phyloP scores from a whole-genome alignment of 1,284 basidiomycete species.

The Sanghuangporus weigelae region DNA sequence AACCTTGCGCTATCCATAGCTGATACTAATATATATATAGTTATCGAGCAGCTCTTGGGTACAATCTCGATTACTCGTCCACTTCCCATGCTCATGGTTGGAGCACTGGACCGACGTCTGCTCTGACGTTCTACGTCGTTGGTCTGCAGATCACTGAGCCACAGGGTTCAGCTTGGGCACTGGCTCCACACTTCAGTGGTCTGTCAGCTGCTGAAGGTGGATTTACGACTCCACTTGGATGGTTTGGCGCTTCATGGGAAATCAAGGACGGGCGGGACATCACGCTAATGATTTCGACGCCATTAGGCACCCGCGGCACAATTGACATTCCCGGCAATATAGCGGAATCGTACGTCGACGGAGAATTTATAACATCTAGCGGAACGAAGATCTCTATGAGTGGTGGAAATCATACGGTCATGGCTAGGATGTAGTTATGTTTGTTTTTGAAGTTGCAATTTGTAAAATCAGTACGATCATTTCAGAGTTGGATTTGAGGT shows the following conservation, averaged over 20 bases:
- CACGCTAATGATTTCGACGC: slow-evolving; percentile 5
- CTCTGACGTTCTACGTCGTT: slow-evolving; percentile 40
- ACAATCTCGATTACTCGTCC: slow-evolving; percentile 42
- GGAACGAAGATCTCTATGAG: background rate
- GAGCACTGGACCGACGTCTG: slow-evolving; percentile 41
- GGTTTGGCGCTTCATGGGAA: slow-evolving; percentile 37
- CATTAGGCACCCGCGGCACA: slow-evolving; percentile 7
- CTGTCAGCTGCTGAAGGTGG: slow-evolving; percentile 35
- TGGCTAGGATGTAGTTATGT: no score
- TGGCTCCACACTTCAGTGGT: slow-evolving; percentile 34
- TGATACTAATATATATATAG: slow-evolving; percentile 19
- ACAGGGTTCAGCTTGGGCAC: slow-evolving; percentile 34
- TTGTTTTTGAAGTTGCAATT: no score
- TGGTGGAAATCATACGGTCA: background rate
- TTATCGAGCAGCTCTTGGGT: slow-evolving; percentile 43
- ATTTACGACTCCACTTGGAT: slow-evolving; percentile 39
- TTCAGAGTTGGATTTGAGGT: no score
- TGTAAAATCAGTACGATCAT: no score
- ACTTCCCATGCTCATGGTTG: slow-evolving; percentile 44
- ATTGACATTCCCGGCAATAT: background rate
- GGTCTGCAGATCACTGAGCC: slow-evolving; percentile 37
- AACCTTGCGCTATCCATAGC: background rate
- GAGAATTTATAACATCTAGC: background rate
- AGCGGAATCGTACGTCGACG: background rate
- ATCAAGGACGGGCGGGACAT: slow-evolving; percentile 1